phyloP scores from a whole-genome alignment of 2,329 filamentous ascomycete species.

The Botrytis galanthina region DNA sequence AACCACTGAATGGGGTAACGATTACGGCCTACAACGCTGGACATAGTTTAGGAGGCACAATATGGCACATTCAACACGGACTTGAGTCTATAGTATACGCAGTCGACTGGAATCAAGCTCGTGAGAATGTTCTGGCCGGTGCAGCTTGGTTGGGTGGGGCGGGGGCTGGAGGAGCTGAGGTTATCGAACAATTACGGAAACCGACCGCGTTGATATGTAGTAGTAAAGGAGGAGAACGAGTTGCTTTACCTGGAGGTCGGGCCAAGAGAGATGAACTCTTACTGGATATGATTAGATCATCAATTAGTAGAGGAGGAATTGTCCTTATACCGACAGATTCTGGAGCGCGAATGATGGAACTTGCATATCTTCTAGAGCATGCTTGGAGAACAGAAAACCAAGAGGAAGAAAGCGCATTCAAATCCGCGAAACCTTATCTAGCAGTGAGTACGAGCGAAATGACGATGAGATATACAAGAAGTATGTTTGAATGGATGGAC shows the following conservation, averaged over 20 bases:
- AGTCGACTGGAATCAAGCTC: conserved; percentile 97
- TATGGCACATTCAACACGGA: conserved; percentile 98
- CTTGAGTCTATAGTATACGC: conserved; percentile 97
- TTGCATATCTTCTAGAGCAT: conserved; percentile 89
- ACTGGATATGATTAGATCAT: conserved; percentile 75
- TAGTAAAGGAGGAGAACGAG: conserved; percentile 72
- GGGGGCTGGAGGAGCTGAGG: conserved; percentile 77
- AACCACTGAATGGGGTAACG: conserved; percentile 86
- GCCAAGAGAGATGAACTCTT: conserved; percentile 83
- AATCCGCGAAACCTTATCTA: conserved; percentile 66
- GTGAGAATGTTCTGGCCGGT: conserved; percentile 90
- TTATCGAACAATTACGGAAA: conserved; percentile 89
- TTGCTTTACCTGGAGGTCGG: conserved; percentile 67
- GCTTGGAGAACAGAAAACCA: conserved; percentile 72
- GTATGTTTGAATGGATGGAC: conserved; percentile 99
- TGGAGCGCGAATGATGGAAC: conserved; percentile 86
- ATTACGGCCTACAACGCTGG: conserved; percentile 97
- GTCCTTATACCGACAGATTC: conserved; percentile 94
- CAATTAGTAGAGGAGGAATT: conserved; percentile 78
- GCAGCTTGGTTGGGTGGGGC: conserved; percentile 89
- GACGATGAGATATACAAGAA: conserved; percentile 85
- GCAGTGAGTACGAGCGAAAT: conserved; percentile 84
- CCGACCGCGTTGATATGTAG: conserved; percentile 94
- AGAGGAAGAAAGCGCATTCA: conserved; percentile 51
- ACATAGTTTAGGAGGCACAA: conserved; percentile 92